Percentiles rank a stretch among this genome's conserved stretches.
These are phyloP conservation scores for Daldinia sp. DNA, from an alignment of 2,329 filamentous ascomycete species.

Conservation along the genomic window DNA sequence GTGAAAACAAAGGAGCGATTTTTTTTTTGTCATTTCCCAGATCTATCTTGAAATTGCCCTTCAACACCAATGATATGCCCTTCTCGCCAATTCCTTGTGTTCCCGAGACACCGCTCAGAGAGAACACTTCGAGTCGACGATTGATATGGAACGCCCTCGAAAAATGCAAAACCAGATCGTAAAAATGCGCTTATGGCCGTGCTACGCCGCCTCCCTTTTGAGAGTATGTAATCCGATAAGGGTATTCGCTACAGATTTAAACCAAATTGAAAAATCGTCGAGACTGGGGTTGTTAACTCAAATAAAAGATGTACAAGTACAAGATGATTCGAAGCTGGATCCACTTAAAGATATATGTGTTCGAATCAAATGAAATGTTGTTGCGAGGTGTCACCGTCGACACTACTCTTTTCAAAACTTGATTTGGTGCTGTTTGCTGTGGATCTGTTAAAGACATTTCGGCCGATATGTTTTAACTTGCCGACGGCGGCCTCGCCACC, in stretches of 20 bases:
- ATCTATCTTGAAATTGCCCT: constrained; percentile 40
- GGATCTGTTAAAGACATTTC: constrained; percentile 65
- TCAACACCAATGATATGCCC: constrained; percentile 44
- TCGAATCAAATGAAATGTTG: constrained; percentile 29
- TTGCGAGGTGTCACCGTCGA: constrained; percentile 50
- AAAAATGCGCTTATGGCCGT: constrained; percentile 34
- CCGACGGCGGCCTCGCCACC: constrained; percentile 52
- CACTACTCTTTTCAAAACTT: constrained; percentile 58
- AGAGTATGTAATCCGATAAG: constrained; percentile 38
- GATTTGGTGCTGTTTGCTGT: constrained; percentile 60
- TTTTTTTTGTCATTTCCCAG: constrained; percentile 44
- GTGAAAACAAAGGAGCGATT: constrained; percentile 36
- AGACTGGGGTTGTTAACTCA: constrained; percentile 26
- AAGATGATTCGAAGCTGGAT: constrained; percentile 34
- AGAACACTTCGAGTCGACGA: constrained; percentile 15
- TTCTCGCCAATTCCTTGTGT: constrained; percentile 28
- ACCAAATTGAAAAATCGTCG: constrained; percentile 35
- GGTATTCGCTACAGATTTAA: constrained; percentile 43
- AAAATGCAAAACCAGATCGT: constrained; percentile 35
- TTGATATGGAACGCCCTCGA: constrained; percentile 28
- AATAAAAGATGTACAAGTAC: constrained; percentile 39
- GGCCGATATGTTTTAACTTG: constrained; percentile 65
- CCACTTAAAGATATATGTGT: constrained; percentile 24
- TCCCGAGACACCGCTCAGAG: constrained; percentile 26
- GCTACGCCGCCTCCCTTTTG: constrained; percentile 39